Evolutionary conservation across 192 early-diverging fungal genomes (phyloP).

Genomic region (Piromyces finnis): DNA sequence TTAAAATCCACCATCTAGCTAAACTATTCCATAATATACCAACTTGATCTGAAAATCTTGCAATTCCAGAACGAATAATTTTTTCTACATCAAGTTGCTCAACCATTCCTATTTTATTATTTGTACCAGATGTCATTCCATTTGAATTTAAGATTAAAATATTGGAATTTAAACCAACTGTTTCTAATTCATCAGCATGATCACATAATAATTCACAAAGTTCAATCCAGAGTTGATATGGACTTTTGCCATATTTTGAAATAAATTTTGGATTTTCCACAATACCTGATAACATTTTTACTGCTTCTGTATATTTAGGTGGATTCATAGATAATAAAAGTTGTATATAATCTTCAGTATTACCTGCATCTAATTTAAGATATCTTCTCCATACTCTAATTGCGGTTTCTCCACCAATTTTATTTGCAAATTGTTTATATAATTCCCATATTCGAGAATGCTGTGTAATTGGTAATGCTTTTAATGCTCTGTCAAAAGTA

Average conservation of each 20-base stretch:
- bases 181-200: slow-evolving; percentile 37
- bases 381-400: slow-evolving; percentile 66
- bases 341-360: slow-evolving; percentile 55
- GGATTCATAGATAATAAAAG: slow-evolving; percentile 34
- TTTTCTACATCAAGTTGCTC: slow-evolving; percentile 54
- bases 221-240: slow-evolving; percentile 62
- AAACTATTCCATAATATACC: slow-evolving; percentile 78
- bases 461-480: slow-evolving; percentile 81
- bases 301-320: slow-evolving; percentile 59
- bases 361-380: slow-evolving; percentile 66
- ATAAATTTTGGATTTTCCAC: slow-evolving; percentile 58
- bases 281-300: slow-evolving; percentile 39
- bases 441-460: slow-evolving; percentile 80
- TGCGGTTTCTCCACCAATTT: slow-evolving; percentile 62
- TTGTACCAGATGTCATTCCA: slow-evolving; percentile 1
- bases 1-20: slow-evolving; percentile 49
- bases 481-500: slow-evolving; percentile 79
- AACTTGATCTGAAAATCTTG: slow-evolving; percentile 60
- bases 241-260: slow-evolving; percentile 43
- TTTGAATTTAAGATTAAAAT: slow-evolving; percentile 13
- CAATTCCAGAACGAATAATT: slow-evolving; percentile 70
- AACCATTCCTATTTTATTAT: slow-evolving; percentile 4
- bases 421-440: slow-evolving; percentile 64
- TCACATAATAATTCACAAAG: slow-evolving; percentile 48
- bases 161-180: slow-evolving; percentile 11